Evolutionary conservation across 805 yeast genomes (phyloP).

Genomic region (Candida cerambycidarum): DNA sequence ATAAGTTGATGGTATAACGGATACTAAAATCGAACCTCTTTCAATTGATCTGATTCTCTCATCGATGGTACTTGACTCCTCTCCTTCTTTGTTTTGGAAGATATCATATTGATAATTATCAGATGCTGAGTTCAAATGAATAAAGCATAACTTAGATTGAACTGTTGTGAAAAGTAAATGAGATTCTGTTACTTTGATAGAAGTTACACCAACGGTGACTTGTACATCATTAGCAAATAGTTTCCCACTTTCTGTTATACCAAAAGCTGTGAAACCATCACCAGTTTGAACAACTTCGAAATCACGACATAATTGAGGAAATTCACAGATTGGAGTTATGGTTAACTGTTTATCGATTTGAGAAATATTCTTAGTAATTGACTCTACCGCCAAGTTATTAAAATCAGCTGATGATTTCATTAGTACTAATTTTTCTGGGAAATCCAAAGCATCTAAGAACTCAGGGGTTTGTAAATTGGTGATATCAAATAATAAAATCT

Average conservation of each 20-base stretch:
- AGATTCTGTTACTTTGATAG: conserved; percentile 68
- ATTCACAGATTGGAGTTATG: conserved; percentile 42
- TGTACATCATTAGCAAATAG: conserved; percentile 61
- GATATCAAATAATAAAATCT: conserved; percentile 51
- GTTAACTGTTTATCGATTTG: conserved; percentile 32
- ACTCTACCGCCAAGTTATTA: conserved; percentile 53
- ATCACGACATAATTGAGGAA: conserved; percentile 71
- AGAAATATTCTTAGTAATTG: conserved; percentile 60
- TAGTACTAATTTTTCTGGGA: conserved; percentile 52
- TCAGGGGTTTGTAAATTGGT: conserved; percentile 41
- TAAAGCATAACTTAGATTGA: conserved; percentile 76
- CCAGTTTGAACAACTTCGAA: conserved; percentile 42
- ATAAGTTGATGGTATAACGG: conserved; percentile 78
- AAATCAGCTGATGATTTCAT: conserved; percentile 57
- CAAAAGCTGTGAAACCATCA: conserved; percentile 51
- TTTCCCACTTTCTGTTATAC: conserved; percentile 74
- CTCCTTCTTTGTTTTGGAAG: conserved; percentile 29
- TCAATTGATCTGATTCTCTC: conserved; percentile 89
- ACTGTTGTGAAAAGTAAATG: conserved; percentile 85
- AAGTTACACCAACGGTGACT: conserved; percentile 75
- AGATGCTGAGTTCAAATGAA: conserved; percentile 55
- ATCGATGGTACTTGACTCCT: conserved; percentile 40
- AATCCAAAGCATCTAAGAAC: conserved; percentile 41
- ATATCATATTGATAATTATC: conserved; percentile 33
- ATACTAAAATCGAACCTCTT: conserved; percentile 83